Evolutionary conservation across 345 rosid species (phyloP).

Genomic region (Eucalyptus cloeziana): DNA sequence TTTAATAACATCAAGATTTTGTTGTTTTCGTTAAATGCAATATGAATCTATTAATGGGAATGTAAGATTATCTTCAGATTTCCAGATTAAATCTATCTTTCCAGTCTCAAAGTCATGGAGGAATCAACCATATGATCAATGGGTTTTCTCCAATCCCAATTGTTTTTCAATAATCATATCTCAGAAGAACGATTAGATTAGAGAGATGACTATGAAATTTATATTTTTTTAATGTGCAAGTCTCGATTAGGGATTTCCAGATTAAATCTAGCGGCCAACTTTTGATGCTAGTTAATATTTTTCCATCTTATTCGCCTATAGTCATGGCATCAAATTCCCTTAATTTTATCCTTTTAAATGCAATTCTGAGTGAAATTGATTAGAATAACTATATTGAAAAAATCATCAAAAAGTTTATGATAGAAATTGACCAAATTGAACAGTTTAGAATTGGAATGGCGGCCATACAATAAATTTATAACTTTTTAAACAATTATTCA

Average conservation of each 20-base stretch:
- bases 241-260: too few relatives aligned
- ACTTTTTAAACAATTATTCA: neutral
- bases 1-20: neutral
- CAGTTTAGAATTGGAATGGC: neutral
- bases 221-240: too few relatives aligned
- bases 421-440: neutral
- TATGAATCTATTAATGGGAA: neutral
- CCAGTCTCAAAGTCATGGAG: neutral
- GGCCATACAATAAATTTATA: neutral
- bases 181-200: too few relatives aligned
- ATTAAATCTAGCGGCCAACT: neutral
- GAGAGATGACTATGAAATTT: neutral
- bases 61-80: neutral
- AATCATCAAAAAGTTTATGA: neutral
- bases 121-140: neutral
- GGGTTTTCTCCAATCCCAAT: neutral
- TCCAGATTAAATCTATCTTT: too few relatives aligned
- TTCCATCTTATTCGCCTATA: neutral
- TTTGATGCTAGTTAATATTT: neutral
- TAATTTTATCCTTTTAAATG: neutral
- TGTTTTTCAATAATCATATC: too few relatives aligned
- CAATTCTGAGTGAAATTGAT: neutral
- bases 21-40: neutral
- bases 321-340: neutral
- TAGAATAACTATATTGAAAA: neutral